Conservation (phyloP, 2,329 filamentous ascomycete genomes). For the Grosmannia serpens region DNA sequence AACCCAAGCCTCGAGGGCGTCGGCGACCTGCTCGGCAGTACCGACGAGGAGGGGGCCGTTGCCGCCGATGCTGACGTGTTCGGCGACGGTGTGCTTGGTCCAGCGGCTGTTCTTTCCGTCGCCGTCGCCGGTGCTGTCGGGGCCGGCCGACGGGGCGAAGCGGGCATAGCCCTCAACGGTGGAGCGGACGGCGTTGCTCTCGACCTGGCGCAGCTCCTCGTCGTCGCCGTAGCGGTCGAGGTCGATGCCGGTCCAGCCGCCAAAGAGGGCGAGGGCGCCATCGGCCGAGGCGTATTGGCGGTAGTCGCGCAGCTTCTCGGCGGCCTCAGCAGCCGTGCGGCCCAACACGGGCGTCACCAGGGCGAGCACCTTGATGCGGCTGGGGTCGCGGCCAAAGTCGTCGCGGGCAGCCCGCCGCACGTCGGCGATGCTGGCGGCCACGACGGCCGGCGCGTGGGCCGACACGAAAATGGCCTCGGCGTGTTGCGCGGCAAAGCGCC, state of each 20-base stretch:
- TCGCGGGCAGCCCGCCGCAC: slow-evolving; percentile 7
- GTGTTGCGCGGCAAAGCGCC: slow-evolving; percentile 13
- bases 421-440: slow-evolving; percentile 2
- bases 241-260: slow-evolving; percentile 16
- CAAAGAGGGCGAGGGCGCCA: slow-evolving; percentile 15
- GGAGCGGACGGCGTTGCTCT: slow-evolving; percentile 26
- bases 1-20: slow-evolving; percentile 56
- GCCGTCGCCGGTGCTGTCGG: background rate
- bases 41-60: slow-evolving; percentile 35
- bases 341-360: slow-evolving; percentile 11
- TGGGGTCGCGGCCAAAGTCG: slow-evolving; percentile 18
- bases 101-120: background rate
- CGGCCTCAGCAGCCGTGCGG: slow-evolving; percentile 11
- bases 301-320: slow-evolving; percentile 13
- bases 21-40: slow-evolving; percentile 53
- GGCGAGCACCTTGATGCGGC: slow-evolving; percentile 14
- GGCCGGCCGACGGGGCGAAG: background rate
- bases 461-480: slow-evolving; percentile 15
- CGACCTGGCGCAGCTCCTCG: slow-evolving; percentile 24
- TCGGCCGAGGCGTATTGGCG: slow-evolving; percentile 18
- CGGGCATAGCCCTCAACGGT: slow-evolving; percentile 10
- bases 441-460: slow-evolving; percentile 9
- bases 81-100: slow-evolving; percentile 10
- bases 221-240: slow-evolving; percentile 23
- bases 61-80: slow-evolving; percentile 12